Percentiles rank a stretch among this genome's conserved stretches.
These are phyloP conservation scores for Arachis hypogaea DNA, from an alignment of 306 rosid species.

Conservation along the genomic window DNA sequence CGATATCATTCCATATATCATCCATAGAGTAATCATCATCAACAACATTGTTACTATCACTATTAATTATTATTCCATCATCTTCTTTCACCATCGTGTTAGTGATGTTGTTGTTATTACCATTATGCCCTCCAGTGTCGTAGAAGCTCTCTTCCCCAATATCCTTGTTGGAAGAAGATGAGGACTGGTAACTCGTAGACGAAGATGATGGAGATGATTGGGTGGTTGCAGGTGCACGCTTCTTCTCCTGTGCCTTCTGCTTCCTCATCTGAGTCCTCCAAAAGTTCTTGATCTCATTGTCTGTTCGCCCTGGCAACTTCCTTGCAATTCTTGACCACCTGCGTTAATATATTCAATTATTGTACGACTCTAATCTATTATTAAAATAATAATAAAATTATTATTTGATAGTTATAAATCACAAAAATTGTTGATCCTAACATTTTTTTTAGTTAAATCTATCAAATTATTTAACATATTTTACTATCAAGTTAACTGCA, in stretches of 20 bases:
- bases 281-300: constrained; percentile 93
- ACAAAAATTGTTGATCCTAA: too few relatives aligned
- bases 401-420: too few relatives aligned
- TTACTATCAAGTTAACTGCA: too few relatives aligned
- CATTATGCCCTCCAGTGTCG: constrained; percentile 62
- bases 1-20: constrained; percentile 94
- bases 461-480: too few relatives aligned
- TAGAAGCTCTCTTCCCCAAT: constrained; percentile 71
- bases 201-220: constrained; percentile 42
- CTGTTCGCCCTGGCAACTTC: constrained; percentile 91
- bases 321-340: constrained; percentile 98
- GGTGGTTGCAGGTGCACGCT: constrained; percentile 27
- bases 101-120: background rate
- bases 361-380: too few relatives aligned
- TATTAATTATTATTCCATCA: constrained; percentile 11
- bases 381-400: too few relatives aligned
- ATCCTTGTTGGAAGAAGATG: constrained; percentile 46
- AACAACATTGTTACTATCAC: constrained; percentile 31
- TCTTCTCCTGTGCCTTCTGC: constrained; percentile 75
- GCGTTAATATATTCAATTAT: background rate
- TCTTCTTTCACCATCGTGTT: too few relatives aligned
- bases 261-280: constrained; percentile 97
- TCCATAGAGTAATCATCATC: constrained; percentile 69
- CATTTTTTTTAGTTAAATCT: too few relatives aligned
- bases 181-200: constrained; percentile 51